Evolutionary conservation across 129 eudicot species (phyloP), one percentile per base, ranked within the genome.

Genomic region (Saussurea involucrata): DNA sequence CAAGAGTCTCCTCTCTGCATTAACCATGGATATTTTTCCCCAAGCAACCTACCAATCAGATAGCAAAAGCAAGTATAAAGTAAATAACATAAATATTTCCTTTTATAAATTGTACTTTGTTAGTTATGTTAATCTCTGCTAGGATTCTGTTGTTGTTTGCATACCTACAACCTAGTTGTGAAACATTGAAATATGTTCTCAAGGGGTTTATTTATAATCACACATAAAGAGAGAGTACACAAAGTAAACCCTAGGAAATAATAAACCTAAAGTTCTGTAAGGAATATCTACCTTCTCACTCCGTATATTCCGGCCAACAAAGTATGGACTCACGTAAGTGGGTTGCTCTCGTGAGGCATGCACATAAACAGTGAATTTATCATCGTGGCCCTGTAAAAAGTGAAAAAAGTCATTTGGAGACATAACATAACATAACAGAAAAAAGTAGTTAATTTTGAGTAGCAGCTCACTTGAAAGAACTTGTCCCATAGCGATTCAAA

Each of bases 11-110:
- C 83, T 83, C 74, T 88, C 93, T 61, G 93, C 93, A 81, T 88
- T 86, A 66, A 88, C 82, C 93, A 88, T 88, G 13, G 93, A 88
- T 68, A 86, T 84, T 78, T 86, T 79, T 5, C 93, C 93, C 93
- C 93, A 88, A 46, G 64, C 93, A 65, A 88, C 93, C 93, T 88
- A 65, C 66, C 24, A 18, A 60, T 60, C 24, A 18, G 22, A 55
- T 18, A 18, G 24, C 17, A 7, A 53, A 8, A 53, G 21, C 65
- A 60, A 60, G 10, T 60, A 60, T 7, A 5, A 58, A 20, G 64
- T 58, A 20, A 57, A 57, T 57, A 58, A n/a, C 64, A 58, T 0
- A 55, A 55, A 18, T 55, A 10, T 64, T 4, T 64, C 21, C 29
- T 61, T n/a, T 15, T 46, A 44, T 44, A 44, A 44, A 3, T 25